Percentiles rank a stretch among this genome's conserved stretches.
Evolutionary conservation across 176 grass and related monocot species (phyloP).

Genomic region (Eleusine indica): DNA sequence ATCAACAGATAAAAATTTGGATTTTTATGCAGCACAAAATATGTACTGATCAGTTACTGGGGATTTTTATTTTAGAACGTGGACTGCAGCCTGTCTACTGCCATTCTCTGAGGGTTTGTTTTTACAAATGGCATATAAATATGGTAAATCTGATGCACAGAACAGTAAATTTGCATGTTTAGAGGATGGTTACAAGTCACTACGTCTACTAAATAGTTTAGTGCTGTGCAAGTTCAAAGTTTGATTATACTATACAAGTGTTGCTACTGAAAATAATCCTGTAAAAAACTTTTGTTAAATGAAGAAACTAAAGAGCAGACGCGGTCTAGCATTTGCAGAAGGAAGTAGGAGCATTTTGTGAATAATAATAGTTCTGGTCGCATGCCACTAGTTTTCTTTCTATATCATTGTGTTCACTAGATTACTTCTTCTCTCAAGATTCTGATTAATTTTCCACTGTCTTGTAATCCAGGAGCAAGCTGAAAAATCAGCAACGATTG

Average conservation of each 20-base stretch:
- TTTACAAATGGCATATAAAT: background rate
- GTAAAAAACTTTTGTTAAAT: conserved; percentile 2
- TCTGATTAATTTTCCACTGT: conserved; percentile 16
- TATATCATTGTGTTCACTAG: background rate
- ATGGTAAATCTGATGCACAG: background rate
- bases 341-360: background rate
- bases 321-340: background rate
- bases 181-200: background rate
- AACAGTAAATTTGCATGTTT: background rate
- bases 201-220: background rate
- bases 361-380: background rate
- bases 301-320: background rate
- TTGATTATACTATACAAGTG: too few species aligned
- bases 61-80: background rate
- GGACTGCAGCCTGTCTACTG: background rate
- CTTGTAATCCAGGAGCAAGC: conserved; percentile 25
- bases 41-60: background rate
- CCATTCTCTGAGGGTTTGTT: background rate
- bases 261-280: background rate
- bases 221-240: background rate
- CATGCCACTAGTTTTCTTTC: background rate
- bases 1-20: background rate
- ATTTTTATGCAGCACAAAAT: background rate
- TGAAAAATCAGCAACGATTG: background rate
- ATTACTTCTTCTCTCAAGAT: background rate